Base-by-base conservation (phyloP, 495 filamentous ascomycete species). In the Trichoderma erinaceum region DNA sequence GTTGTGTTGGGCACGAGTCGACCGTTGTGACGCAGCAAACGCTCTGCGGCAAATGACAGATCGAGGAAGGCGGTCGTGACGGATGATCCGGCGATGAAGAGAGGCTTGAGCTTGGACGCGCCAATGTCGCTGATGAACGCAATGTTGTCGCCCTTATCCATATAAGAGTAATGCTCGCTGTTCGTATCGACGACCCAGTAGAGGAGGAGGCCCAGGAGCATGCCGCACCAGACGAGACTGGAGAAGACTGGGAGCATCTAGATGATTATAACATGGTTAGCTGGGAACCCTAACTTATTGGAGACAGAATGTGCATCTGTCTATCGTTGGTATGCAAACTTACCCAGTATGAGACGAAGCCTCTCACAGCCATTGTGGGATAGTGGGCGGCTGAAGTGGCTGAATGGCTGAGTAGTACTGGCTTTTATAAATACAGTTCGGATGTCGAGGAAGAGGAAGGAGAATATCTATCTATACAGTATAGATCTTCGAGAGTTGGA, bases 111-210 rank as follows among this genome's bases (percentile, higher is more conserved):
- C 0, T 80, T 63, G 27, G 72, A 70, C 8, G 79, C 81, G 69
- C 92, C 95, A 35, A 97, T 82, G 77, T 97, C 92, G n/a, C 88
- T 90, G 71, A 92, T 91, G 75, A 90, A 97, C 75, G 94, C 90
- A 67, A 97, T 92, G 3, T 74, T 81, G 72, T 94, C 91, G 63
- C 72, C 73, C 0, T 68, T 23, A n/a, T 78, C 76, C 90, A 93
- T 92, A 48, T 87, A 90, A 12, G 76, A 2, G 72, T 95, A 96
- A 72, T 83, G 76, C 0, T 84, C 85, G 18, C 78, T 73, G 32
- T 89, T 83, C 2, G 73, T 72, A 67, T 88, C 73, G 7, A 82
- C 73, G 65, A 85, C 79, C 96, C 96, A 97, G 70, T 82, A 76
- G 71, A 85, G 71, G 52, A 82, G 71, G 10, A 85, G 80, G 35